A percentile compares a stretch with the other conserved stretches of the same genome.
Evolutionary conservation across 192 early-diverging fungal species (phyloP).

Genomic region (Rhizoclosmatium sp.): DNA sequence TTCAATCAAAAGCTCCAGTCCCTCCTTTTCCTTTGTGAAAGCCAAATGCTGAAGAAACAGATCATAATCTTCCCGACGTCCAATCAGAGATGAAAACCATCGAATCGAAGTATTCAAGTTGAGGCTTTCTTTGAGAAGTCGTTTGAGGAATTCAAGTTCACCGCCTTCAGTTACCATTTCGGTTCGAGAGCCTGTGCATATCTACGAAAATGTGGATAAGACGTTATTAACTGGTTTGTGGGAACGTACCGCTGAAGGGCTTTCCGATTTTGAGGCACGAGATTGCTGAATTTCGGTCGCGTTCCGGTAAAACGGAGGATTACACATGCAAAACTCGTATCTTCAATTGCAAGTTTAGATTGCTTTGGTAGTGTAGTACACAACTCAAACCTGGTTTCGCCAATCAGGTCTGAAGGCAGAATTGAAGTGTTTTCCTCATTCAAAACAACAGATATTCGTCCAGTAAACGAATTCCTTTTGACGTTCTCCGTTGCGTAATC

Average conservation of each 20-base stretch:
- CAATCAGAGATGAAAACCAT: slow-evolving; percentile 88
- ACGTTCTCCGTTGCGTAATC: slow-evolving; percentile 74
- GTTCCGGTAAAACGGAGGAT: slow-evolving; percentile 86
- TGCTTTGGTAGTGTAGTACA: neutral
- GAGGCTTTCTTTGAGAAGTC: slow-evolving; percentile 75
- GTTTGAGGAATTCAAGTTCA: slow-evolving; percentile 73
- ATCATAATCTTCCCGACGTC: slow-evolving; percentile 55
- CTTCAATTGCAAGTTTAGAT: slow-evolving; percentile 14
- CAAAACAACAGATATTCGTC: slow-evolving; percentile 61
- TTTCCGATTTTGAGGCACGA: slow-evolving; percentile 55
- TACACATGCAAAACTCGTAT: slow-evolving; percentile 85
- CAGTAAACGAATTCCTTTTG: slow-evolving; percentile 62
- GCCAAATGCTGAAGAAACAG: neutral
- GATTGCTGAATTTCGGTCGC: slow-evolving; percentile 63
- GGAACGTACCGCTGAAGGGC: slow-evolving; percentile 57
- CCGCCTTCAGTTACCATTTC: slow-evolving; percentile 88
- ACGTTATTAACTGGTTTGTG: neutral
- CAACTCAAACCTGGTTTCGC: neutral
- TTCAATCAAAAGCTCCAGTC: neutral
- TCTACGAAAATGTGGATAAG: slow-evolving; percentile 37
- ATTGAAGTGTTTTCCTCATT: slow-evolving; percentile 32
- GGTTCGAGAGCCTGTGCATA: slow-evolving; percentile 62
- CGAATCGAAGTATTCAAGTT: slow-evolving; percentile 25
- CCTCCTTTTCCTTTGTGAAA: neutral
- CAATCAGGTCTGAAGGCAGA: slow-evolving; percentile 29